phyloP scores from a whole-genome alignment of 305 asterid genomes.

The Striga hermonthica region DNA sequence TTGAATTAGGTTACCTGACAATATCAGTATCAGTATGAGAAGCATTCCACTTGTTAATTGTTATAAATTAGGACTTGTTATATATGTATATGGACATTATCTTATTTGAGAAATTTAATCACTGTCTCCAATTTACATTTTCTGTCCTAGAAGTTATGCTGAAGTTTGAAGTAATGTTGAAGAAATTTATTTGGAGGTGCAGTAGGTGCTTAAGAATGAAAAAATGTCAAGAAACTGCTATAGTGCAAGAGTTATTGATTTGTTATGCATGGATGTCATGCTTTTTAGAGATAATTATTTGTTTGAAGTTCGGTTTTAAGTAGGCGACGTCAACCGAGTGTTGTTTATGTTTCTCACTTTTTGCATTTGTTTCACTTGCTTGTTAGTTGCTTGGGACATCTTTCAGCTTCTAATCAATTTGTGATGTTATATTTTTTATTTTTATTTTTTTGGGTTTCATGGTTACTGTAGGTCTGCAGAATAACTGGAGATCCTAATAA shows the following conservation, averaged over 20 bases:
- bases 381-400: constrained; percentile 10
- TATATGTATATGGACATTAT: constrained; percentile 9
- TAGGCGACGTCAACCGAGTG: constrained; percentile 15
- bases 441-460: constrained; percentile 9
- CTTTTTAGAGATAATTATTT: neutral
- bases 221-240: constrained; percentile 5
- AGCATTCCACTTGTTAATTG: constrained; percentile 15
- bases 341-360: constrained; percentile 28
- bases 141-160: constrained; percentile 7
- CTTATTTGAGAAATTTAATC: constrained; percentile 22
- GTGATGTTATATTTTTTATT: no score
- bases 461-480: constrained; percentile 65
- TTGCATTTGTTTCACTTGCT: constrained; percentile 23
- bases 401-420: constrained; percentile 14
- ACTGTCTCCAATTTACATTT: neutral
- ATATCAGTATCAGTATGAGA: constrained; percentile 13
- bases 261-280: neutral
- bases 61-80: neutral
- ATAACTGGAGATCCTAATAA: constrained; percentile 92
- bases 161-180: no score
- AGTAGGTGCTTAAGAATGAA: constrained; percentile 20
- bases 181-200: constrained; percentile 3
- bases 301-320: neutral
- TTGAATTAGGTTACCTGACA: constrained; percentile 8
- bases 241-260: constrained; percentile 7